Evolutionary conservation across 352 stramenopile species (phyloP), one percentile per base, ranked within the genome.

Genomic region (Peronospora destructor): DNA sequence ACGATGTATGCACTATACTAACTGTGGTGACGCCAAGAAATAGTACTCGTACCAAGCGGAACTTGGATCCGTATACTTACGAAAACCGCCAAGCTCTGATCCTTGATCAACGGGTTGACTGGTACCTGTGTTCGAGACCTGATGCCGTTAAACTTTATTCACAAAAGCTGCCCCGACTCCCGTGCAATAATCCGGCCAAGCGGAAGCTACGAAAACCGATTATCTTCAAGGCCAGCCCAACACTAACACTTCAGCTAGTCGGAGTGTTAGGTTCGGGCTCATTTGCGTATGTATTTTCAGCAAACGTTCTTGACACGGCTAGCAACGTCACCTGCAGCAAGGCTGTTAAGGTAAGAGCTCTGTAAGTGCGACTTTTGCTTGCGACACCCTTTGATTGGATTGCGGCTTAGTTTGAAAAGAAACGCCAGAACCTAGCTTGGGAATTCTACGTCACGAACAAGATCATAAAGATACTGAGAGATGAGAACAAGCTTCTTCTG

Each of bases 241-340:
- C 61, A 17, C 47, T 73, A 25, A 52, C 43, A 26, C 37, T 82
- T 26, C 45, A 86, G 35, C 57, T 84, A 2, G 53, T 76, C 17
- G 76, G 76, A 6, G 57, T 86, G 29, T 59, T 93, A 6, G 82
- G 82, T 21, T 78, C 79, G 21, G 82, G 82, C 19, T 76, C 75
- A 12, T 93, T 90, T 50, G 79, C 82, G 9, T 68, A 72, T 50
- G 82, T 93, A 0, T 93, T 85, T 44, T 78, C 77, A 25, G 77
- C 65, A 4, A 73, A 59, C 16, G 42, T 76, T 37, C 34, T 59
- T 16, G 59, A 69, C n/a, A 53, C 38, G 11, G 13, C 55, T 19
- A 63, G 34, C 9, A 59, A 61, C 25, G 50, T 28, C 2, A 56
- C 44, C 17, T 52, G 14, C 32, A 59, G 50, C 19, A 71, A 85